A percentile compares a stretch with the other conserved stretches of the same genome.
phyloP scores from a whole-genome alignment of 75 land plant species.

The Sequoiadendron giganteum region DNA sequence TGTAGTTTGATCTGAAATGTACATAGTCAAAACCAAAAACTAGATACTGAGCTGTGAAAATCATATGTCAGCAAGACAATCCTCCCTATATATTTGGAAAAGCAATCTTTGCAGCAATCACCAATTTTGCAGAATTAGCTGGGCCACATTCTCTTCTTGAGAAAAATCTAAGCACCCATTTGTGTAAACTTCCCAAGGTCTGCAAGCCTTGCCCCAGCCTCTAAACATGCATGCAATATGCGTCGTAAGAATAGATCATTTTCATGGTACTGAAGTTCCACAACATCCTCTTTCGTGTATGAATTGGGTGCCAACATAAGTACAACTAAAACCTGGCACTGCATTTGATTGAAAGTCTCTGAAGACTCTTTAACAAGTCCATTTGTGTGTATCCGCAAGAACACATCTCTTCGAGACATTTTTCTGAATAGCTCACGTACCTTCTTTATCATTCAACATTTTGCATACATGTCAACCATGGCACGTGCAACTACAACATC shows the following conservation, averaged over 20 bases:
- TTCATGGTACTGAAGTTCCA: slow-evolving; percentile 98
- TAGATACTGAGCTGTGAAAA: too few relatives aligned
- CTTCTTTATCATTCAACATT: too few relatives aligned
- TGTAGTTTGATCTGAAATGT: too few relatives aligned
- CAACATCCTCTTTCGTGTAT: slow-evolving; percentile 93
- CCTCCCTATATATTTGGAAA: slow-evolving; percentile 95
- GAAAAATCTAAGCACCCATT: slow-evolving; percentile 98
- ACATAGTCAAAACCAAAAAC: too few relatives aligned
- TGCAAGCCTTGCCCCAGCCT: slow-evolving; percentile 94
- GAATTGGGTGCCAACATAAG: slow-evolving; percentile 99
- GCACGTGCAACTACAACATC: too few relatives aligned
- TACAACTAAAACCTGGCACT: slow-evolving; percentile 64
- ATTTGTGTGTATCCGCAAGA: too few relatives aligned
- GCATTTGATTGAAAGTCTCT: slow-evolving; percentile 2
- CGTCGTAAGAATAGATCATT: slow-evolving; percentile 81
- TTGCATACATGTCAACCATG: too few relatives aligned
- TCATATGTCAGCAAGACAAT: slow-evolving; percentile 32
- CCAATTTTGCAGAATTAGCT: slow-evolving; percentile 78
- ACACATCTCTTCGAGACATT: too few relatives aligned
- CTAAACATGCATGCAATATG: slow-evolving; percentile 78
- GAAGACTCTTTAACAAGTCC: too few relatives aligned
- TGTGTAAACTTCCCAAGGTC: slow-evolving; percentile 96
- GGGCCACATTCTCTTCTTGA: slow-evolving; percentile 93
- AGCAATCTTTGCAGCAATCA: slow-evolving; percentile 81
- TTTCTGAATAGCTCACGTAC: too few relatives aligned